Evolutionary conservation across 306 rosid species (phyloP).

Genomic region (Hippophae tibetana): DNA sequence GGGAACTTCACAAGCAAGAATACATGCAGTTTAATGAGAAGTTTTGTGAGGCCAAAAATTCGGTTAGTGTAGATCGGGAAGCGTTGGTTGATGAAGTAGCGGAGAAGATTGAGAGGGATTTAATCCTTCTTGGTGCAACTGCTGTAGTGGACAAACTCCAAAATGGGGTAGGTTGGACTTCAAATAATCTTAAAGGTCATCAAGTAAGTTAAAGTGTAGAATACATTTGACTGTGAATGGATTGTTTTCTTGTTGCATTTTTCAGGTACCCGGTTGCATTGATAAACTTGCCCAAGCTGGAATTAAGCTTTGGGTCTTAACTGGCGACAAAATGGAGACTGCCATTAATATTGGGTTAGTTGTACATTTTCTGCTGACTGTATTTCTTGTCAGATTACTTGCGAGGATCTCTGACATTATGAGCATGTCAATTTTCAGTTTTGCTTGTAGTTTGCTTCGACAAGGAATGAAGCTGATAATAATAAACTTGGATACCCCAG

Average conservation of each 20-base stretch:
- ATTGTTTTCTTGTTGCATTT: conserved; percentile 27
- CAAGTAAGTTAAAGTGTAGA: conserved; percentile 1
- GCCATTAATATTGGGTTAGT: conserved; percentile 88
- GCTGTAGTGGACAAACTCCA: too few relatives aligned
- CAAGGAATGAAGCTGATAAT: conserved; percentile 92
- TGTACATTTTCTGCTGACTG: conserved; percentile 2
- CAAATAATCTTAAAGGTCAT: background rate
- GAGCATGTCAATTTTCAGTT: conserved; percentile 42
- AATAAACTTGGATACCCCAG: conserved; percentile 57
- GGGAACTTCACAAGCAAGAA: conserved; percentile 32
- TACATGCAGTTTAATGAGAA: conserved; percentile 24
- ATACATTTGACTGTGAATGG: conserved; percentile 11
- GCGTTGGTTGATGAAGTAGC: too few relatives aligned
- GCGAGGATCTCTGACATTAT: conserved; percentile 24
- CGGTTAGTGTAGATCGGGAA: too few relatives aligned
- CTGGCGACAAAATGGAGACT: conserved; percentile 99
- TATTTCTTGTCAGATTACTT: conserved; percentile 5
- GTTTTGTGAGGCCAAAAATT: too few relatives aligned
- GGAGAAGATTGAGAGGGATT: too few relatives aligned
- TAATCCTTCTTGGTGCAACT: too few relatives aligned
- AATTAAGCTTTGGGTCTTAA: conserved; percentile 97
- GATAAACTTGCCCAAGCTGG: conserved; percentile 97
- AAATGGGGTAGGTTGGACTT: conserved; percentile 34
- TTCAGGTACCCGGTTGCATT: conserved; percentile 83
- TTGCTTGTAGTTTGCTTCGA: conserved; percentile 91